Percentiles rank a stretch among this genome's conserved stretches.
Evolutionary conservation across 441 rosid genomes (phyloP).

Genomic region (Pelargonium citronellum): DNA sequence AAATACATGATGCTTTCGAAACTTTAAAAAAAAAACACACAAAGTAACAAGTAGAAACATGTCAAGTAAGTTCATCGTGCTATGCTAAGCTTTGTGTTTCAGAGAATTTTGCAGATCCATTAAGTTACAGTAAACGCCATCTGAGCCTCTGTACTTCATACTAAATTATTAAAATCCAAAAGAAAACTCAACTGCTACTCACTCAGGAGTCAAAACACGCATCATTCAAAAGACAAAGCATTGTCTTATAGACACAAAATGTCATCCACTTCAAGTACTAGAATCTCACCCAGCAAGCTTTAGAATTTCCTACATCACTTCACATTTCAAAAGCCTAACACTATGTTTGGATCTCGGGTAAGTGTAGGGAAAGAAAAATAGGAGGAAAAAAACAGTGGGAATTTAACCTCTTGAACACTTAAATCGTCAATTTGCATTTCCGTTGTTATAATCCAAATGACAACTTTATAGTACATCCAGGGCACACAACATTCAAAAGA

Average conservation of each 20-base stretch:
- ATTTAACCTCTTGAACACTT: slow-evolving; percentile 1
- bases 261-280: background rate
- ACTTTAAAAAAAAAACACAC: background rate
- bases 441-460: background rate
- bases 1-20: background rate
- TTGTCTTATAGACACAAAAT: background rate
- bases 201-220: background rate
- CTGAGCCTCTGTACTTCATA: background rate
- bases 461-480: background rate
- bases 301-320: too few relatives aligned
- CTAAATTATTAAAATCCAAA: background rate
- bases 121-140: background rate
- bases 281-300: too few relatives aligned
- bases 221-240: background rate
- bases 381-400: background rate
- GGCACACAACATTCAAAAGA: background rate
- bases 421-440: background rate
- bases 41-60: slow-evolving; percentile 4
- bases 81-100: background rate
- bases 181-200: background rate
- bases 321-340: too few relatives aligned
- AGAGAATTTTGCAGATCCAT: background rate
- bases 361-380: background rate
- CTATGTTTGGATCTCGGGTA: background rate
- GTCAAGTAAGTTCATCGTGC: background rate